Evolutionary conservation across 2,329 filamentous ascomycete genomes (phyloP).

Genomic region (Stachybotrys chlorohalonatus): DNA sequence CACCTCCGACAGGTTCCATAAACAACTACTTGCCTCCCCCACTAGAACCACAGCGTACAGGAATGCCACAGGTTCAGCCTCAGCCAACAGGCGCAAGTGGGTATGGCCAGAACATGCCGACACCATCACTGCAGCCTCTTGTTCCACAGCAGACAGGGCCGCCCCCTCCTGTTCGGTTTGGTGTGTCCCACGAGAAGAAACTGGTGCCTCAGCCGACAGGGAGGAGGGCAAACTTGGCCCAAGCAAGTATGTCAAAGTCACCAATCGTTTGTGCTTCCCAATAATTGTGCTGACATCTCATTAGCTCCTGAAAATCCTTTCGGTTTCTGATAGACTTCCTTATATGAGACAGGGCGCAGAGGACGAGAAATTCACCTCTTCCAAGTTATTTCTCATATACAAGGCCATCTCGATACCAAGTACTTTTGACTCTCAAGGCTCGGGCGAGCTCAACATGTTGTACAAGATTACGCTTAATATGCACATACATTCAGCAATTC

Average conservation of each 20-base stretch:
- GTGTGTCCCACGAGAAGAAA: slow-evolving; percentile 67
- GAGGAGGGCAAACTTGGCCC: slow-evolving; percentile 77
- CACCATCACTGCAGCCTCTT: slow-evolving; percentile 37
- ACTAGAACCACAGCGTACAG: slow-evolving; percentile 51
- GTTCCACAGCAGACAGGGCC: slow-evolving; percentile 50
- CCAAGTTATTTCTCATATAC: not conserved
- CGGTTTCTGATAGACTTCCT: slow-evolving; percentile 30
- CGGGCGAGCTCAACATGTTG: not conserved
- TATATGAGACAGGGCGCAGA: not conserved
- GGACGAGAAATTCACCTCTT: not conserved
- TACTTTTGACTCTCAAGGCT: not conserved
- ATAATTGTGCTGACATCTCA: slow-evolving; percentile 7
- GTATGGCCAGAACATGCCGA: slow-evolving; percentile 32
- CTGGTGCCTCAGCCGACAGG: slow-evolving; percentile 81
- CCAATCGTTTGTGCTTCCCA: not conserved
- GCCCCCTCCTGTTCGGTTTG: slow-evolving; percentile 80
- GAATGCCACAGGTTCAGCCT: slow-evolving; percentile 36
- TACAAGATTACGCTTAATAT: not conserved
- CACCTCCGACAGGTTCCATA: slow-evolving; percentile 29
- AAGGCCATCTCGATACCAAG: not conserved
- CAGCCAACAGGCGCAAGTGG: slow-evolving; percentile 43
- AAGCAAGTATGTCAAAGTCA: slow-evolving; percentile 74
- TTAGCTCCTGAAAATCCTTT: slow-evolving; percentile 45
- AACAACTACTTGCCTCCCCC: slow-evolving; percentile 51
- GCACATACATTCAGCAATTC: not conserved